A percentile compares a stretch with the other conserved stretches of the same genome.
These are phyloP conservation scores for Phellopilus nigrolimitatus DNA, from an alignment of 1,284 basidiomycete species.

Conservation along the genomic window DNA sequence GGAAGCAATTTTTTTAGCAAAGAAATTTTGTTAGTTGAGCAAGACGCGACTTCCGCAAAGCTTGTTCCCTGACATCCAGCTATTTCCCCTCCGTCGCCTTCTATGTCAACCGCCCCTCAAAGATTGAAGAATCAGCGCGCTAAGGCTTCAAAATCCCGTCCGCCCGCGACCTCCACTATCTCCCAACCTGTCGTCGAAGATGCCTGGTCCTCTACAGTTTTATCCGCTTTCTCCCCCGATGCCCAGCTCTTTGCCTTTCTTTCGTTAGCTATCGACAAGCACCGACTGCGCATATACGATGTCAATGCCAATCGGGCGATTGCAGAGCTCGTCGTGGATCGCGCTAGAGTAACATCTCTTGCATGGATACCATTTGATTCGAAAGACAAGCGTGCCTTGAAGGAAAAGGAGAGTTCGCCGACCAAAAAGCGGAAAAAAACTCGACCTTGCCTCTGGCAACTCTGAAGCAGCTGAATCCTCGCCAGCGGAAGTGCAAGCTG, in stretches of 20 bases:
- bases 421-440: conserved; percentile 40
- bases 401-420: conserved; percentile 31
- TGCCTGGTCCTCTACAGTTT: conserved; percentile 37
- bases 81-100: neutral
- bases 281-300: conserved; percentile 65
- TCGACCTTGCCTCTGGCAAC: conserved; percentile 27
- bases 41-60: neutral
- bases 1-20: too few species aligned
- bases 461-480: conserved; percentile 18
- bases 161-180: conserved; percentile 51
- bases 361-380: conserved; percentile 45
- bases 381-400: conserved; percentile 24
- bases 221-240: conserved; percentile 61
- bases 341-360: conserved; percentile 49
- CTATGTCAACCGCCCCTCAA: conserved; percentile 40
- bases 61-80: conserved; percentile 11
- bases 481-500: conserved; percentile 34
- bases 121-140: conserved; percentile 45
- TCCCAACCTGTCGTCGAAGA: conserved; percentile 55
- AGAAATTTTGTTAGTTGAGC: conserved; percentile 3
- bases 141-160: conserved; percentile 51
- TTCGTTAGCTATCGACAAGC: conserved; percentile 69
- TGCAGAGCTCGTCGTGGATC: conserved; percentile 56
- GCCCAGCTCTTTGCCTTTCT: conserved; percentile 59
- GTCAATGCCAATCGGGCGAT: conserved; percentile 49